A percentile compares a stretch with the other conserved stretches of the same genome.
These are phyloP conservation scores for Magnolia sinica DNA, from an alignment of 164 flowering plant genomes.

Conservation along the genomic window DNA sequence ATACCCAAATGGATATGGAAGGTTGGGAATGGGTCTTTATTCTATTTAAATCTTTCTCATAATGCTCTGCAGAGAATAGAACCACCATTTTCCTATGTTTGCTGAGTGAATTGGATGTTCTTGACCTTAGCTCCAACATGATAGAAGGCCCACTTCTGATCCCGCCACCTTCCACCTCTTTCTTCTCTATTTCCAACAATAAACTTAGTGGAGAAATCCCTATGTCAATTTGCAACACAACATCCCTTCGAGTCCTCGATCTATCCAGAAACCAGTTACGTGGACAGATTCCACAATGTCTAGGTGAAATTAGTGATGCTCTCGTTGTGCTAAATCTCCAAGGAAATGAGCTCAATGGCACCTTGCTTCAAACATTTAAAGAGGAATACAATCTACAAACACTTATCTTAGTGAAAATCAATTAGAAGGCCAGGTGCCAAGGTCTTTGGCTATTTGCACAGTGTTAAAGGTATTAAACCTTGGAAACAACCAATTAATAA, in stretches of 20 bases:
- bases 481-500: not conserved
- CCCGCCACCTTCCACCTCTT: not conserved
- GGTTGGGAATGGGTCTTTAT: not conserved
- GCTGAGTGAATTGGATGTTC: not conserved
- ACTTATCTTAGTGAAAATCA: not conserved
- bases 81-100: not conserved
- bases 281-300: not conserved
- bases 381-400: not conserved
- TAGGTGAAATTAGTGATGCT: not conserved
- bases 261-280: not conserved
- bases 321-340: not conserved
- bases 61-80: not conserved
- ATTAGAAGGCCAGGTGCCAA: constrained; percentile 1
- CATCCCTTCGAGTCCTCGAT: not conserved
- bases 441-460: not conserved
- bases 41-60: not conserved
- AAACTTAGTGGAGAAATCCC: not conserved
- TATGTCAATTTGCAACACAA: not conserved
- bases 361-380: not conserved
- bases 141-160: not conserved
- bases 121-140: not conserved
- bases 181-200: not conserved
- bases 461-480: not conserved
- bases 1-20: not conserved
- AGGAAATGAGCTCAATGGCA: not conserved